Evolutionary conservation across 306 rosid species (phyloP).

Genomic region (Pyrus communis): DNA sequence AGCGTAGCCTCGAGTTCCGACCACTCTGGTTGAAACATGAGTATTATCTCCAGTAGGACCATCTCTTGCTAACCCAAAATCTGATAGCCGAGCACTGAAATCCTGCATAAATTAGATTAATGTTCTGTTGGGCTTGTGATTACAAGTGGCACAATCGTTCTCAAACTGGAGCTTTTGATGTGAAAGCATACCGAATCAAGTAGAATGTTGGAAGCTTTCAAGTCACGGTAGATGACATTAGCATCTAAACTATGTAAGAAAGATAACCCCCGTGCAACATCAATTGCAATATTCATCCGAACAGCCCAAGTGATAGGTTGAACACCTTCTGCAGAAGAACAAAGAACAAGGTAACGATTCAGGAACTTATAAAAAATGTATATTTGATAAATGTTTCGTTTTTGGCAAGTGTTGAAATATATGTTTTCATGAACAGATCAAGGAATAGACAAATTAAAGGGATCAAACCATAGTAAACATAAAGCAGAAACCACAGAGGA

Average conservation of each 20-base stretch:
- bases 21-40: slow-evolving; percentile 85
- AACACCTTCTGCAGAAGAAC: slow-evolving; percentile 61
- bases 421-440: not conserved
- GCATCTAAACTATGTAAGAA: slow-evolving; percentile 66
- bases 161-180: slow-evolving; percentile 2
- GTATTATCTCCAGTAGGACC: slow-evolving; percentile 97
- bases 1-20: slow-evolving; percentile 92
- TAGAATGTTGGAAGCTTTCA: slow-evolving; percentile 86
- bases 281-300: slow-evolving; percentile 61
- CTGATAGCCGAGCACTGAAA: slow-evolving; percentile 78
- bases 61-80: slow-evolving; percentile 95
- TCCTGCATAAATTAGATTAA: slow-evolving; percentile 34
- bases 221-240: slow-evolving; percentile 84
- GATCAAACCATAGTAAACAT: not conserved
- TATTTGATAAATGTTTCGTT: not conserved
- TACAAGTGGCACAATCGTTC: not conserved
- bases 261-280: slow-evolving; percentile 69
- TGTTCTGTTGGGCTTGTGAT: slow-evolving; percentile 17
- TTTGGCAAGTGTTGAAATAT: not conserved
- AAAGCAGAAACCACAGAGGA: not conserved
- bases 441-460: not conserved
- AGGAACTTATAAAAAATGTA: not conserved
- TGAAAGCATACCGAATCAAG: slow-evolving; percentile 66
- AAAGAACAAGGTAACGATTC: not conserved
- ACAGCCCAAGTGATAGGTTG: slow-evolving; percentile 71